A percentile compares a stretch with the other conserved stretches of the same genome.
These are phyloP conservation scores for Backusella westeae DNA, from an alignment of 192 early-diverging fungal species.

Conservation along the genomic window DNA sequence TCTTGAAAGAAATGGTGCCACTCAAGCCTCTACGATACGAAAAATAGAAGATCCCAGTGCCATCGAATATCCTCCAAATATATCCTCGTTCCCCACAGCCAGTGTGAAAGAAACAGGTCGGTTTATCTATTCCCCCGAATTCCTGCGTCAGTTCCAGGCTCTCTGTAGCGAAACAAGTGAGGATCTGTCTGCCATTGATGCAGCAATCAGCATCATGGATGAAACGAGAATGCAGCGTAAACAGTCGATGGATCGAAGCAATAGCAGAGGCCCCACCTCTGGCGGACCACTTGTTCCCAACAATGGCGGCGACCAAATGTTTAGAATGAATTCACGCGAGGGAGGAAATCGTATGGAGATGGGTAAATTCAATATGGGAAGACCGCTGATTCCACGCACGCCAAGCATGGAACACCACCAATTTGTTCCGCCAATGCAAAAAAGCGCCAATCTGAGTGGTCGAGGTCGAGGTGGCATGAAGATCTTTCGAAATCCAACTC, in stretches of 20 bases:
- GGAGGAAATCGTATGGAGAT: conserved; percentile 26
- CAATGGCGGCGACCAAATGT: conserved; percentile 25
- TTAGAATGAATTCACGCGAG: conserved; percentile 26
- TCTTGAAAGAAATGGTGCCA: background rate
- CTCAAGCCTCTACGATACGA: background rate
- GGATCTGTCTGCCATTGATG: conserved; percentile 44
- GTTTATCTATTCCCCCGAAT: conserved; percentile 68
- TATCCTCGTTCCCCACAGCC: conserved; percentile 45
- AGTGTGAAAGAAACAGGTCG: conserved; percentile 50
- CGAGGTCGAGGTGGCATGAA: conserved; percentile 37
- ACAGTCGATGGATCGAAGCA: conserved; percentile 23
- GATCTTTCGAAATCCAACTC: conserved; percentile 36
- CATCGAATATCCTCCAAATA: conserved; percentile 44
- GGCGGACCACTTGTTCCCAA: background rate
- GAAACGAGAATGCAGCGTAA: background rate
- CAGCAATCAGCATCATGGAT: conserved; percentile 37
- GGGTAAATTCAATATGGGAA: conserved; percentile 38
- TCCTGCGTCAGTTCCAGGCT: conserved; percentile 75
- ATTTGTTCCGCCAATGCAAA: conserved; percentile 30
- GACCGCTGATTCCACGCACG: conserved; percentile 42
- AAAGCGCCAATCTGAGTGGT: conserved; percentile 8
- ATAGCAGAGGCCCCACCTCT: conserved; percentile 20
- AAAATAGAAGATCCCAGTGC: conserved; percentile 45
- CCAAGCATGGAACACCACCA: conserved; percentile 22
- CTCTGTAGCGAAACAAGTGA: conserved; percentile 63